These are phyloP conservation scores for Xanthoconium purpureum DNA, from an alignment of 768 basidiomycete species.

Conservation along the genomic window DNA sequence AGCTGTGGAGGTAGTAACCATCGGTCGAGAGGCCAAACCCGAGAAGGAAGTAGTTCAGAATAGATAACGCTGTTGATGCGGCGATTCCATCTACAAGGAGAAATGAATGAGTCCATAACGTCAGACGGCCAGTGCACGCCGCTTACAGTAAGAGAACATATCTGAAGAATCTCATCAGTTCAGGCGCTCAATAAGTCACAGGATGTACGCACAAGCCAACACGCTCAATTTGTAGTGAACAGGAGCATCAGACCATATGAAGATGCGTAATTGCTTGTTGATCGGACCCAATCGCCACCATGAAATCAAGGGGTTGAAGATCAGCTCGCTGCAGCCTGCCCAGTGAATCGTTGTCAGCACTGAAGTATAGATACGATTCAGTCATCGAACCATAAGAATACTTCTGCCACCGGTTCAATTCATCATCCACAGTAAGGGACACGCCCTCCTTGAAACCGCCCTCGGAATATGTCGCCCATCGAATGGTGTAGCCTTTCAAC, in stretches of 20 bases:
- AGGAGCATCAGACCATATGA: slow-evolving; percentile 76
- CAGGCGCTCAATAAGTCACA: neutral
- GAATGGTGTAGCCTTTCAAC: slow-evolving; percentile 31
- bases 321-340: slow-evolving; percentile 46
- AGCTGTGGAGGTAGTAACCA: slow-evolving; percentile 72
- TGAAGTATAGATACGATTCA: slow-evolving; percentile 26
- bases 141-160: slow-evolving; percentile 53
- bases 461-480: slow-evolving; percentile 80
- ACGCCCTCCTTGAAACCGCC: slow-evolving; percentile 94
- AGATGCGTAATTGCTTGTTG: slow-evolving; percentile 72
- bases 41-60: slow-evolving; percentile 73
- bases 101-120: neutral
- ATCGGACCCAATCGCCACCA: slow-evolving; percentile 84
- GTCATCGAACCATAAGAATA: slow-evolving; percentile 62
- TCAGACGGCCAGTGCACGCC: neutral
- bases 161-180: slow-evolving; percentile 26
- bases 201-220: slow-evolving; percentile 44
- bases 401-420: slow-evolving; percentile 94
- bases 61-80: slow-evolving; percentile 54
- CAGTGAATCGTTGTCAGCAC: slow-evolving; percentile 27
- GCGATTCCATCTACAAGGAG: slow-evolving; percentile 50
- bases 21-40: slow-evolving; percentile 72
- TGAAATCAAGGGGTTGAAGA: slow-evolving; percentile 77
- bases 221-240: slow-evolving; percentile 77
- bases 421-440: slow-evolving; percentile 87